These are phyloP conservation scores for Parmales sp. DNA, from an alignment of 108 stramenopile genomes.

Conservation along the genomic window DNA sequence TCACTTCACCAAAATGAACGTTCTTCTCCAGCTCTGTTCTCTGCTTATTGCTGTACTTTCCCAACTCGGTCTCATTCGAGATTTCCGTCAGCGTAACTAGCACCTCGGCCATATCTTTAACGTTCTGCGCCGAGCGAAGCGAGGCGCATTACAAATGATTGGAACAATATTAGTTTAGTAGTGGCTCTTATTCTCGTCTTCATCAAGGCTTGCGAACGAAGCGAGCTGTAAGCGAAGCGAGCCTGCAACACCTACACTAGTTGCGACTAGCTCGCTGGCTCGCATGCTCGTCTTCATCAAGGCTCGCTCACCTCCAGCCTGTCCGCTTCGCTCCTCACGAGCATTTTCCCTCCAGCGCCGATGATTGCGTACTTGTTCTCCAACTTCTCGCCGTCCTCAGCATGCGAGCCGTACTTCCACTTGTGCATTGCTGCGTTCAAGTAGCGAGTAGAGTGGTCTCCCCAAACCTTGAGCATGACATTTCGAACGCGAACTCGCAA, in stretches of 20 bases:
- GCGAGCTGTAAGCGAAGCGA: too few species aligned
- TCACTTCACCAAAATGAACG: not conserved
- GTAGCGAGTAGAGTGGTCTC: not conserved
- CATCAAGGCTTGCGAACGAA: too few species aligned
- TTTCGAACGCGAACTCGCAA: not conserved
- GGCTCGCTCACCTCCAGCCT: too few species aligned
- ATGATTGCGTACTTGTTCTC: slow-evolving; percentile 9
- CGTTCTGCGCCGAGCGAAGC: too few species aligned
- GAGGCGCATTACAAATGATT: too few species aligned
- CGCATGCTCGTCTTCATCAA: too few species aligned
- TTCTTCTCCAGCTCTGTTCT: not conserved
- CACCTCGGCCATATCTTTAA: slow-evolving; percentile 6
- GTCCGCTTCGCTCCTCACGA: not conserved
- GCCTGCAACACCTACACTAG: too few species aligned
- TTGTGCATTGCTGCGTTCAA: not conserved
- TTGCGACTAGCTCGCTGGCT: too few species aligned
- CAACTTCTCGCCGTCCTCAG: not conserved
- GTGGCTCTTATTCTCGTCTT: too few species aligned
- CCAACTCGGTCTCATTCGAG: not conserved
- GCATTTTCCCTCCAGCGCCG: not conserved
- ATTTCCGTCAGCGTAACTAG: slow-evolving; percentile 7
- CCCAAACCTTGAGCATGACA: not conserved
- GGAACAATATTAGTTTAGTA: too few species aligned
- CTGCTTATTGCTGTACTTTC: not conserved
- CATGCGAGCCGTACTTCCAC: slow-evolving; percentile 3